Evolutionary conservation across 345 rosid genomes (phyloP).

Genomic region (Gossypium herbaceum): DNA sequence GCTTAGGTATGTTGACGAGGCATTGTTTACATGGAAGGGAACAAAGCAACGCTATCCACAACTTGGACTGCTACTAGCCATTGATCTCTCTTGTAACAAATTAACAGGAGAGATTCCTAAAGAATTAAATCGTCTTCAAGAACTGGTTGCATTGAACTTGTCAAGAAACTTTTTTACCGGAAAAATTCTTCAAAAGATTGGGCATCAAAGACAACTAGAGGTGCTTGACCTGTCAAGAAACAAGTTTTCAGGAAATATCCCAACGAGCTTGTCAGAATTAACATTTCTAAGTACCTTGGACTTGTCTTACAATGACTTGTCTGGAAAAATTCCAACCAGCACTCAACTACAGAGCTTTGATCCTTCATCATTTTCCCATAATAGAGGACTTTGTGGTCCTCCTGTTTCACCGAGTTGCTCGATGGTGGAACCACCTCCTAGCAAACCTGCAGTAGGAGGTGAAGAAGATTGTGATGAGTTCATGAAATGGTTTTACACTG

Average conservation of each 20-base stretch:
- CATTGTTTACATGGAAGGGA: slow-evolving; percentile 28
- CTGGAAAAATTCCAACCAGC: slow-evolving; percentile 11
- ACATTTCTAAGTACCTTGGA: slow-evolving; percentile 1
- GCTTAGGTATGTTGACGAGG: not conserved
- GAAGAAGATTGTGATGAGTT: not conserved
- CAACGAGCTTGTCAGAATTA: slow-evolving; percentile 4
- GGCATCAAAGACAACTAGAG: slow-evolving; percentile 18
- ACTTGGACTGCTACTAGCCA: not conserved
- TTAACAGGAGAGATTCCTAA: slow-evolving; percentile 31
- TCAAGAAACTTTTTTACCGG: slow-evolving; percentile 12
- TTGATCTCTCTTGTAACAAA: slow-evolving; percentile 25
- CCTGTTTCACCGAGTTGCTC: not conserved
- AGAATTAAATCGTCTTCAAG: slow-evolving; percentile 18
- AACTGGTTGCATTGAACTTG: slow-evolving; percentile 14
- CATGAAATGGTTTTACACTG: not conserved
- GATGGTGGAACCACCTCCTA: not conserved
- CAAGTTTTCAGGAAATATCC: slow-evolving; percentile 30
- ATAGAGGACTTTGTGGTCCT: slow-evolving; percentile 1
- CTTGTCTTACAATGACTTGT: slow-evolving; percentile 12
- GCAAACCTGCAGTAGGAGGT: not conserved
- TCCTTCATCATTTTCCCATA: slow-evolving; percentile 2
- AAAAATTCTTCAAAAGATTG: slow-evolving; percentile 20
- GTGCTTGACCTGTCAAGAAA: slow-evolving; percentile 33
- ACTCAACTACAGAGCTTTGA: slow-evolving; percentile 16
- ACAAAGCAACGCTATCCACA: not conserved